Conservation (phyloP, 371 early-diverging fungal species). For the Synchytrium microbalum region DNA sequence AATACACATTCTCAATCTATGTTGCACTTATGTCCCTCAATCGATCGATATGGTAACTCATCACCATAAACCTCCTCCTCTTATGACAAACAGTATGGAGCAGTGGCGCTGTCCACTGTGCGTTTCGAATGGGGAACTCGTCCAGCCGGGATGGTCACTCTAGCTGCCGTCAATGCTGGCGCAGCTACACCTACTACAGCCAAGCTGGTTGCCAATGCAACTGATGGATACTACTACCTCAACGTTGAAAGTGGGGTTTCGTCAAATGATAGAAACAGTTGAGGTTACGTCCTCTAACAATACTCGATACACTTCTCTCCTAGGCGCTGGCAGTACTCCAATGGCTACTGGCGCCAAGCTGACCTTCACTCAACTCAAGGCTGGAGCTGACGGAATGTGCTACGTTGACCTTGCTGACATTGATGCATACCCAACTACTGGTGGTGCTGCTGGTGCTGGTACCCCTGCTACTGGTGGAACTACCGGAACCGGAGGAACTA, state of each 20-base stretch:
- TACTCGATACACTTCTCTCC: background rate
- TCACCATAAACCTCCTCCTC: too few species aligned
- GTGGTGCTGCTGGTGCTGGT: background rate
- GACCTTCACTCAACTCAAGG: background rate
- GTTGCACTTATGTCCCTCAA: background rate
- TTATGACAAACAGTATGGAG: background rate
- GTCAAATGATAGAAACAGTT: background rate
- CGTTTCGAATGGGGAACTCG: background rate
- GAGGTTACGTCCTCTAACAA: background rate
- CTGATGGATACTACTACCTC: background rate
- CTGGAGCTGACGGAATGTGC: background rate
- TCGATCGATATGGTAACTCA: background rate
- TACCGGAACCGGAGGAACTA: too few species aligned
- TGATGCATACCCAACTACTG: background rate
- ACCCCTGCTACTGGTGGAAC: background rate
- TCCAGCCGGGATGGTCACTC: background rate
- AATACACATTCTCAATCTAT: background rate
- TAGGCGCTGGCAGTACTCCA: background rate
- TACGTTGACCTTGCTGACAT: background rate
- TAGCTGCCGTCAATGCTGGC: background rate
- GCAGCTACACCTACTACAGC: background rate
- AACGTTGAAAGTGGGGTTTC: background rate
- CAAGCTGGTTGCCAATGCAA: background rate
- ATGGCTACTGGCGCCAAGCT: too few species aligned
- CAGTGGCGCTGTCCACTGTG: background rate